phyloP scores from a whole-genome alignment of 371 early-diverging fungal genomes.

The Mortierella sp. region DNA sequence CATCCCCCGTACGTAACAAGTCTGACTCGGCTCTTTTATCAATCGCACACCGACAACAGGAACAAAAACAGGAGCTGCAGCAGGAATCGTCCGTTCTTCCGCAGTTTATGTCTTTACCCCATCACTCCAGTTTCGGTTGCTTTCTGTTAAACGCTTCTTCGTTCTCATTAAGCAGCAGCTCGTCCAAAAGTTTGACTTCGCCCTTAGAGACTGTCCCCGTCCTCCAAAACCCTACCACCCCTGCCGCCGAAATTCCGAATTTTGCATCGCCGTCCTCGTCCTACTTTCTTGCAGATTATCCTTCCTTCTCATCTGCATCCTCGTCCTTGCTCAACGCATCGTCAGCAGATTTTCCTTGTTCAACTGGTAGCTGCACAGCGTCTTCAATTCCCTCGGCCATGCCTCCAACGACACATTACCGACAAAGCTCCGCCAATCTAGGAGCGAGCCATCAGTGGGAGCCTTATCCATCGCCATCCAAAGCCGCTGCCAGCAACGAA shows the following conservation, averaged over 20 bases:
- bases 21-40: neutral
- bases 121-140: neutral
- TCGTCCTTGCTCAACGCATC: neutral
- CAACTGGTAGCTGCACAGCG: neutral
- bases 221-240: neutral
- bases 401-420: constrained; percentile 41
- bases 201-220: neutral
- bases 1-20: constrained; percentile 9
- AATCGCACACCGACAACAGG: neutral
- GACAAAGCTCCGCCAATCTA: constrained; percentile 31
- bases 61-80: neutral
- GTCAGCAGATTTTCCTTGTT: neutral
- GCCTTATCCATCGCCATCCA: constrained; percentile 31
- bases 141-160: too few relatives aligned
- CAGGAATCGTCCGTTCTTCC: neutral
- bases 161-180: too few relatives aligned
- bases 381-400: constrained; percentile 8
- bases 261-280: neutral
- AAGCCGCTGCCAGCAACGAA: constrained; percentile 1
- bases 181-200: neutral
- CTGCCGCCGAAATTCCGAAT: neutral
- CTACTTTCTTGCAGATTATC: neutral
- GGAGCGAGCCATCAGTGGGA: constrained; percentile 27
- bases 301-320: neutral
- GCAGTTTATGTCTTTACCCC: neutral